phyloP scores from a whole-genome alignment of 495 filamentous ascomycete species.

The Pseudoneurospora amorphoporcata region DNA sequence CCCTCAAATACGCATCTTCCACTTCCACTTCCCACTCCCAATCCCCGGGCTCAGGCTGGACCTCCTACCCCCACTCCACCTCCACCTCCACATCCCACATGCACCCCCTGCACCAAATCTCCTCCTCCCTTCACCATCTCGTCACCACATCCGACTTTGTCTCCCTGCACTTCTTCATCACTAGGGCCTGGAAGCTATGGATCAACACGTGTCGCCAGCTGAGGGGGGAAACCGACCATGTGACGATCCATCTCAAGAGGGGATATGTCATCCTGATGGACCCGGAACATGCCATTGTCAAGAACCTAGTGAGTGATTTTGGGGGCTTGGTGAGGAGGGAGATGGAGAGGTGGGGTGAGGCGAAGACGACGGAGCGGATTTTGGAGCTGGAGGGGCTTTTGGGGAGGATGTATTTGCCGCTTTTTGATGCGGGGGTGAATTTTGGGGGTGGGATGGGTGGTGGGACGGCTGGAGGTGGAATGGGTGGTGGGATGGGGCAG shows the following conservation, averaged over 20 bases:
- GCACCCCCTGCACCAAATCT: constrained; percentile 15
- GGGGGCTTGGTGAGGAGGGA: background rate
- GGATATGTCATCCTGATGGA: constrained; percentile 22
- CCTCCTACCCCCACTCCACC: no score
- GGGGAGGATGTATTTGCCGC: constrained; percentile 20
- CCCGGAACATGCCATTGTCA: constrained; percentile 4
- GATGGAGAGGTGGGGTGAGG: constrained; percentile 3
- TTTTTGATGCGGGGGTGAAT: constrained; percentile 6
- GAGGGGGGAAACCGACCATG: constrained; percentile 13
- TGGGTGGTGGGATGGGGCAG: no score
- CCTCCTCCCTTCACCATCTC: background rate
- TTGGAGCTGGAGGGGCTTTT: constrained; percentile 18
- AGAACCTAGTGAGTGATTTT: constrained; percentile 12
- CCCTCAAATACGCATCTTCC: constrained; percentile 11
- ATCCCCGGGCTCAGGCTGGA: background rate
- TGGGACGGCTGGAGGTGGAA: background rate
- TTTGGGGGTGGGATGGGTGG: background rate
- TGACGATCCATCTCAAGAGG: constrained; percentile 23
- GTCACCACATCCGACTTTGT: background rate
- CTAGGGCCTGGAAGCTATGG: constrained; percentile 19
- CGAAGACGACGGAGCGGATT: constrained; percentile 10
- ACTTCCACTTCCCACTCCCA: no score
- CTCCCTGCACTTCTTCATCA: constrained; percentile 5
- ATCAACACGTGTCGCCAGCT: constrained; percentile 3
- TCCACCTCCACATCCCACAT: no score